Percentiles rank a stretch among this genome's conserved stretches.
These are phyloP conservation scores for Epicoccum nigrum DNA, from an alignment of 2,329 filamentous ascomycete species.

Conservation along the genomic window DNA sequence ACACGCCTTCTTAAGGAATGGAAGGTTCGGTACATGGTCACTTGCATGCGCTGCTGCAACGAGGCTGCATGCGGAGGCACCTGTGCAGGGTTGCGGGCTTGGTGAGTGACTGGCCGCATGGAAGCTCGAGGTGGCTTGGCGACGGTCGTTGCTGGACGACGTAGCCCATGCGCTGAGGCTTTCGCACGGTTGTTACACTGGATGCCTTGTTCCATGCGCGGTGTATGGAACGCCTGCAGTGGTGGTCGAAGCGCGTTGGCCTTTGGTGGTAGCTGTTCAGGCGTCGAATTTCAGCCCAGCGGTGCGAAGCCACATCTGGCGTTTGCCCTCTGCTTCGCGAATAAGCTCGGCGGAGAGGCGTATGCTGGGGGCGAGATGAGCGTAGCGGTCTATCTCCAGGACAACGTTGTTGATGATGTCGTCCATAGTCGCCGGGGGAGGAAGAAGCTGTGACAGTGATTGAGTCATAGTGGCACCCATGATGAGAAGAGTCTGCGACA, in stretches of 20 bases:
- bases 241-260: not conserved
- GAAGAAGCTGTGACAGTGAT: conserved; percentile 70
- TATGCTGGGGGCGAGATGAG: conserved; percentile 76
- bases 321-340: conserved; percentile 74
- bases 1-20: not conserved
- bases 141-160: not conserved
- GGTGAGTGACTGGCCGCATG: not conserved
- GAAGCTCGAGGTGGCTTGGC: not conserved
- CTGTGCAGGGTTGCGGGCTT: not conserved
- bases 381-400: conserved; percentile 75
- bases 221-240: not conserved
- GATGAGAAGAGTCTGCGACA: conserved; percentile 79
- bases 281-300: conserved; percentile 47
- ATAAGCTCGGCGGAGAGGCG: conserved; percentile 79
- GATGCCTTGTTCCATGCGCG: not conserved
- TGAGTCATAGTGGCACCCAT: conserved; percentile 86
- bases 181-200: not conserved
- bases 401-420: conserved; percentile 79
- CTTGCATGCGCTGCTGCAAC: not conserved
- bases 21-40: conserved; percentile 6
- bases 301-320: conserved; percentile 63
- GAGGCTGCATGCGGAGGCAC: not conserved
- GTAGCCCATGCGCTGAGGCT: not conserved
- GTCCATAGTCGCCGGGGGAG: conserved; percentile 65
- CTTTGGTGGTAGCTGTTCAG: conserved; percentile 30